Conservation (phyloP, 495 filamentous ascomycete genomes). For the Bacidia rubella region DNA sequence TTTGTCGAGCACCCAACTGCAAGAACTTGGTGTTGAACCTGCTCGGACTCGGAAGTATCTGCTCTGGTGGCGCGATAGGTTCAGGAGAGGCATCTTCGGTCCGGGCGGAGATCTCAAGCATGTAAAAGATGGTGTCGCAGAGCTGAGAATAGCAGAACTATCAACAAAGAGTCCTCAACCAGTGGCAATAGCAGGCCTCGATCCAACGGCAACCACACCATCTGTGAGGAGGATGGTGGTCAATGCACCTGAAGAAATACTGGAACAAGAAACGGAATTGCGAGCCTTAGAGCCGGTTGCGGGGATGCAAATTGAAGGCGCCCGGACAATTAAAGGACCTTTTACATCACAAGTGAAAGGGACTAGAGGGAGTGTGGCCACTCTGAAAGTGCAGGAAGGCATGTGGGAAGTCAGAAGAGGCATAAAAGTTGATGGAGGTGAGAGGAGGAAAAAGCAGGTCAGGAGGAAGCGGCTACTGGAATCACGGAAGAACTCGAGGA, state of each 20-base stretch:
- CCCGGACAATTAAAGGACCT: slow-evolving; percentile 54
- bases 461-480: slow-evolving; percentile 50
- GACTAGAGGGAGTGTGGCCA: slow-evolving; percentile 42
- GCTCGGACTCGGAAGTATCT: slow-evolving; percentile 71
- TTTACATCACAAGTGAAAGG: slow-evolving; percentile 54
- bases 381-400: slow-evolving; percentile 59
- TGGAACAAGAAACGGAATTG: slow-evolving; percentile 28
- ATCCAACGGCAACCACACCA: slow-evolving; percentile 35
- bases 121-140: slow-evolving; percentile 58
- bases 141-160: slow-evolving; percentile 54
- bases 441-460: slow-evolving; percentile 75
- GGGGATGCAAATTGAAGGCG: slow-evolving; percentile 51
- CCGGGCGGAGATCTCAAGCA: slow-evolving; percentile 63
- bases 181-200: slow-evolving; percentile 10
- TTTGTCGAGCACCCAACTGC: slow-evolving; percentile 59
- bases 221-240: slow-evolving; percentile 50
- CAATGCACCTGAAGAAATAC: slow-evolving; percentile 50
- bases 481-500: slow-evolving; percentile 30
- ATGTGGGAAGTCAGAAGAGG: slow-evolving; percentile 81
- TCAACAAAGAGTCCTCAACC: slow-evolving; percentile 20
- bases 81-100: slow-evolving; percentile 59
- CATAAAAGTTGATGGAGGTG: slow-evolving; percentile 90
- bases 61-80: slow-evolving; percentile 72
- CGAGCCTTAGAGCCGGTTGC: slow-evolving; percentile 36
- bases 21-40: slow-evolving; percentile 73